Evolutionary conservation across 768 basidiomycete genomes (phyloP).

Genomic region (Cystofilobasidium bisporidii): DNA sequence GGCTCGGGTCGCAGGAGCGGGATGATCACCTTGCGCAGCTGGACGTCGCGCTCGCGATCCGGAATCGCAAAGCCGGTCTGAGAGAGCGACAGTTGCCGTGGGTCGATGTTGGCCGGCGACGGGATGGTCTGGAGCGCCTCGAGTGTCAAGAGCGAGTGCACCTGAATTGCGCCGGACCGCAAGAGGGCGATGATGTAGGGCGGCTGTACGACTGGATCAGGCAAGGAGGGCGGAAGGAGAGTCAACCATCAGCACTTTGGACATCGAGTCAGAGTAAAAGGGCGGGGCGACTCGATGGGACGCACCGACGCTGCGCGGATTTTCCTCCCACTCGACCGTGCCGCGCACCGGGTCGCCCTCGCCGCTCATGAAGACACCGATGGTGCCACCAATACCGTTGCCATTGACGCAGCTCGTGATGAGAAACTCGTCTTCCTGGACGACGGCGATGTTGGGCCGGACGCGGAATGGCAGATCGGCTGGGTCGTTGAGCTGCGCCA

Average conservation of each 20-base stretch:
- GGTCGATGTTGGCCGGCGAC: conserved; percentile 17
- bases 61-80: conserved; percentile 21
- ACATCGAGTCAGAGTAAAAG: neutral
- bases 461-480: neutral
- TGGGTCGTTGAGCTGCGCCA: conserved; percentile 12
- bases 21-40: conserved; percentile 18
- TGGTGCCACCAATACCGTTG: conserved; percentile 10
- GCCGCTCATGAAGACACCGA: conserved; percentile 24
- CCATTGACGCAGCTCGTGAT: conserved; percentile 17
- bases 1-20: conserved; percentile 9
- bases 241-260: too few species aligned
- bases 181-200: conserved; percentile 26
- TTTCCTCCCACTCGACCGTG: conserved; percentile 22
- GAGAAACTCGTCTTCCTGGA: conserved; percentile 27
- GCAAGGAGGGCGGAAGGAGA: too few species aligned
- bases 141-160: conserved; percentile 24
- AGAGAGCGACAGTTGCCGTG: conserved; percentile 9
- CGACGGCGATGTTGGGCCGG: conserved; percentile 20
- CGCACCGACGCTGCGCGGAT: conserved; percentile 20
- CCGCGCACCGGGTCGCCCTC: conserved; percentile 29
- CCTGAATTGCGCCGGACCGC: conserved; percentile 16
- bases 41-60: conserved; percentile 14
- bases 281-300: neutral
- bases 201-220: conserved; percentile 23
- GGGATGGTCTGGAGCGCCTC: conserved; percentile 19